phyloP scores from a whole-genome alignment of 1,284 basidiomycete species.

The Earliella scabrosa region DNA sequence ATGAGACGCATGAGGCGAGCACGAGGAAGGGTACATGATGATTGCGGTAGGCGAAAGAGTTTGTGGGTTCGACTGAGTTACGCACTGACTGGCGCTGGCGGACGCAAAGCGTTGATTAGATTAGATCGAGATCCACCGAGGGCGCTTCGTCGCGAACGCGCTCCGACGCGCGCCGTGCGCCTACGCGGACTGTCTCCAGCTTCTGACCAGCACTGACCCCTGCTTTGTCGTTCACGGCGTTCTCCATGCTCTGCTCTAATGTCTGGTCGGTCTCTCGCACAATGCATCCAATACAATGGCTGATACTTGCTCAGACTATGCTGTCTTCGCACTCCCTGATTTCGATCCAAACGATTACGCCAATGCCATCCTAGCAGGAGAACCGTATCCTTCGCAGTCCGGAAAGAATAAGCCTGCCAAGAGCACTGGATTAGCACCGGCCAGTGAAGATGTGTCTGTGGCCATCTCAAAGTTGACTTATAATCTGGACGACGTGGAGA shows the following conservation, averaged over 20 bases:
- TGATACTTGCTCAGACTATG: conserved; percentile 52
- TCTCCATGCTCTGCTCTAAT: conserved; percentile 23
- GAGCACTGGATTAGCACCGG: conserved; percentile 52
- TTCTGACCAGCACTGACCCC: neutral
- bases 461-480: conserved; percentile 84
- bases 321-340: conserved; percentile 65
- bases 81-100: too few species aligned
- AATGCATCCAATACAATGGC: neutral
- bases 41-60: neutral
- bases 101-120: conserved; percentile 9
- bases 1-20: neutral
- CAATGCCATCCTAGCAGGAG: conserved; percentile 83
- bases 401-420: conserved; percentile 38
- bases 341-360: conserved; percentile 91
- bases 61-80: too few species aligned
- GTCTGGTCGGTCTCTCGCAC: conserved; percentile 28
- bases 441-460: conserved; percentile 85
- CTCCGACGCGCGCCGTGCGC: neutral
- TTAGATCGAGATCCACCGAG: conserved; percentile 4
- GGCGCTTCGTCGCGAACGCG: neutral
- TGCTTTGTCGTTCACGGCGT: conserved; percentile 9
- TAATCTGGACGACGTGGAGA: conserved; percentile 87
- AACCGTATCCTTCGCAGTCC: conserved; percentile 61
- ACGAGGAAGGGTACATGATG: neutral
- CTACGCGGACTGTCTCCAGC: too few species aligned